Conservation (phyloP, 2,329 filamentous ascomycete species). For the Cladosporium phlei region DNA sequence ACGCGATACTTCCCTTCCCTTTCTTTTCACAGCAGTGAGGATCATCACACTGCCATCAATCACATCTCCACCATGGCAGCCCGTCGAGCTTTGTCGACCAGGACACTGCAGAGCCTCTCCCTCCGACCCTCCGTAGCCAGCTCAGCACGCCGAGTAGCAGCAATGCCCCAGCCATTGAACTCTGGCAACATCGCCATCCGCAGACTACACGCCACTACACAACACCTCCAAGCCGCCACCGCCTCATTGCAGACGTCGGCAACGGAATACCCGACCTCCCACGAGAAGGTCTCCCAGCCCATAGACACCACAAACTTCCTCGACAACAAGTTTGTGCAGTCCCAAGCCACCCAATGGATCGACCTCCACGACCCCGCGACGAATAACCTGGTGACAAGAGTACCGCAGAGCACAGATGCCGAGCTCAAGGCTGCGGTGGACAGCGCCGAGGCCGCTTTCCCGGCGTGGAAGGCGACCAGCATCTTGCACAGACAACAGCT, state of each 20-base stretch:
- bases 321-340: conserved; percentile 71
- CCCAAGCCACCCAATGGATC: conserved; percentile 66
- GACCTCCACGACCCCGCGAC: conserved; percentile 78
- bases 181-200: conserved; percentile 38
- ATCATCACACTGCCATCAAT: too few species aligned
- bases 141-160: conserved; percentile 29
- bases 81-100: conserved; percentile 40
- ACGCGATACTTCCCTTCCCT: too few species aligned
- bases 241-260: conserved; percentile 49
- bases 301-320: conserved; percentile 75
- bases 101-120: conserved; percentile 38
- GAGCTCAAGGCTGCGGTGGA: conserved; percentile 72
- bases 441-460: conserved; percentile 71
- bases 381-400: conserved; percentile 77
- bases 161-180: conserved; percentile 36
- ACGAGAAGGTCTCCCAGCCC: conserved; percentile 64
- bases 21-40: too few species aligned
- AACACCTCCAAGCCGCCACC: conserved; percentile 46
- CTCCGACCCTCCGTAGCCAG: conserved; percentile 33
- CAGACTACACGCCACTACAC: conserved; percentile 52
- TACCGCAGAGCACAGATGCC: conserved; percentile 73
- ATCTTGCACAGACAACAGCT: conserved; percentile 73
- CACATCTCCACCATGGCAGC: conserved; percentile 44
- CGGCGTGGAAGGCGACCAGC: conserved; percentile 66
- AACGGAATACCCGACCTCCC: conserved; percentile 61